Evolutionary conservation across 2,329 filamentous ascomycete genomes (phyloP), one percentile per base, ranked within the genome.

Genomic region (Alternaria sp.): DNA sequence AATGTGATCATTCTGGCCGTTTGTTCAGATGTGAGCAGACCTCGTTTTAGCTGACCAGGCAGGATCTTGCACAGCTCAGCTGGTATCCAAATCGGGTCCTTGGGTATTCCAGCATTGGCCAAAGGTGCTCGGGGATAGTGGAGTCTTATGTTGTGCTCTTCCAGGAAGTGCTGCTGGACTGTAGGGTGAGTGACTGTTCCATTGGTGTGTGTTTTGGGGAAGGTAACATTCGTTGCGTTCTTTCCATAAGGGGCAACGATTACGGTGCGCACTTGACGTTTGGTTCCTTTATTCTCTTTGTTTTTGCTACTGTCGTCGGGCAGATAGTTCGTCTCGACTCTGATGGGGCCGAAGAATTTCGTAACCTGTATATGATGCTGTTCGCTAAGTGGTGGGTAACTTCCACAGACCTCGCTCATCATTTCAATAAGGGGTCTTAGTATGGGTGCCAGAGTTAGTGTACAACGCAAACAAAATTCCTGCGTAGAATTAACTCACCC

Each of bases 291-390:
- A 77, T 71, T 7, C 74, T 68, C 12, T 73, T 78, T 60, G 76
- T 76, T 34, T 71, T 77, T 36, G 59, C 77, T 57, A 75, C 75
- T 36, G 72, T 77, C 40, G 59, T 77, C 12, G 74, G 65, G 67
- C 0, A 83, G 70, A 53, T 84, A 82, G 3, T 76, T 80, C 0
- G 78, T 80, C 41, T 73, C 73, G 6, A 84, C 65, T 5, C 74
- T 75, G 2, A 83, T 56, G 5, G 72, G 60, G 22, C 77, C 76
- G 5, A 84, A 58, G 54, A 84, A 83, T 0, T 51, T 48, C 10
- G 59, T 51, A 18, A 75, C 0, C n/a, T 59, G 66, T 6, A 27
- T 41, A 14, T 25, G 25, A 30, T 5, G 28, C 11, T 30, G 28
- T 72, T 38, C 34, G n/a, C 63, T 65, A 8, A n/a, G 2, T 18